These are phyloP conservation scores for Chlamydomonas asymmetrica DNA, from an alignment of 139 green algal genomes.

Conservation along the genomic window DNA sequence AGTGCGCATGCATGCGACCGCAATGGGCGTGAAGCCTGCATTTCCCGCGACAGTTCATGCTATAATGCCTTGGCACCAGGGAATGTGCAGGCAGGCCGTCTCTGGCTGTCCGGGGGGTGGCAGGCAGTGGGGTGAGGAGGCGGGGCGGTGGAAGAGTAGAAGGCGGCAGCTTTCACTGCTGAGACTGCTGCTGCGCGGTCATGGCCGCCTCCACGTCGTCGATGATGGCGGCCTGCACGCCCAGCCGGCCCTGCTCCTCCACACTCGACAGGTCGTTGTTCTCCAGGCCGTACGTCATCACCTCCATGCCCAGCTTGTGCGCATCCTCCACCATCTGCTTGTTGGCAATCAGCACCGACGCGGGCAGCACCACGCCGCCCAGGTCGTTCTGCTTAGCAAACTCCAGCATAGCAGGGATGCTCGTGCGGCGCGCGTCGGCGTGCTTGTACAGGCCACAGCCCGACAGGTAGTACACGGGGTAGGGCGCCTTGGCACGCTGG, in stretches of 20 bases:
- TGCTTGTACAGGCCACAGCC: constrained; percentile 61
- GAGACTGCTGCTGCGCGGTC: no score
- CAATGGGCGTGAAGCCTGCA: no score
- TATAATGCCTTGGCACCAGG: no score
- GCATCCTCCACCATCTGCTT: constrained; percentile 44
- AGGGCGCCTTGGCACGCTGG: constrained; percentile 34
- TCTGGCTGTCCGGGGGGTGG: no score
- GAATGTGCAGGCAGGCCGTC: no score
- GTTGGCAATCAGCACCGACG: constrained; percentile 21
- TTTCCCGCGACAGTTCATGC: no score
- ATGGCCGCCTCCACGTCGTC: constrained; percentile 59
- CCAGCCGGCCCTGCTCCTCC: constrained; percentile 55
- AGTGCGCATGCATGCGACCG: no score
- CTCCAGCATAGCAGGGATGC: constrained; percentile 62
- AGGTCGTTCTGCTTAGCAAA: constrained; percentile 57
- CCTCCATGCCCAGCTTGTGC: constrained; percentile 37
- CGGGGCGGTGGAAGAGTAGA: no score
- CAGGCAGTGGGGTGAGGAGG: no score
- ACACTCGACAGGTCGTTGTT: constrained; percentile 79
- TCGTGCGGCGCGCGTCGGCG: constrained; percentile 69
- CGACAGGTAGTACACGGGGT: constrained; percentile 80
- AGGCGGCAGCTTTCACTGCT: no score
- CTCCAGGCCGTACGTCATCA: constrained; percentile 80
- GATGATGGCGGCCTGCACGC: constrained; percentile 80
- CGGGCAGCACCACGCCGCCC: constrained; percentile 63